Evolutionary conservation across 108 stramenopile species (phyloP).

Genomic region (Conticribra weissflogii): DNA sequence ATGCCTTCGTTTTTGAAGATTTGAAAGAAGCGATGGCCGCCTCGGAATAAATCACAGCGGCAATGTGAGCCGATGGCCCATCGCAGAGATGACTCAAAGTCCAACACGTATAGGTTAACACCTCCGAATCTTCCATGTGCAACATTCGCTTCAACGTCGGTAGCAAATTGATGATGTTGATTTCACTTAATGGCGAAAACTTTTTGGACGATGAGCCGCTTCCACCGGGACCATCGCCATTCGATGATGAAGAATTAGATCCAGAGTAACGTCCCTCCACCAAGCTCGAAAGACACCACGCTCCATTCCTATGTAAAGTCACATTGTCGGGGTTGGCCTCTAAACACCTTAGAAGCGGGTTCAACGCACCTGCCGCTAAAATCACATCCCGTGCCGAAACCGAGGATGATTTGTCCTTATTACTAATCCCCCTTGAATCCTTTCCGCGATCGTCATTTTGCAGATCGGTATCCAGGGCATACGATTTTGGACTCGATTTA

Average conservation of each 20-base stretch:
- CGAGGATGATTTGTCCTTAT: constrained; percentile 28
- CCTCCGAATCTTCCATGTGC: constrained; percentile 84
- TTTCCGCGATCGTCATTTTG: neutral
- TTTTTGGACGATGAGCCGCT: constrained; percentile 35
- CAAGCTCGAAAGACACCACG: constrained; percentile 80
- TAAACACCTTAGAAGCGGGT: constrained; percentile 69
- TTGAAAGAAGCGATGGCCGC: neutral
- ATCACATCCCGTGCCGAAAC: constrained; percentile 82
- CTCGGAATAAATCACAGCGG: constrained; percentile 81
- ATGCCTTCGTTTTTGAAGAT: constrained; percentile 48
- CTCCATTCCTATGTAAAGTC: constrained; percentile 75
- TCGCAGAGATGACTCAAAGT: constrained; percentile 95
- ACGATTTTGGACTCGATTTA: too few species aligned
- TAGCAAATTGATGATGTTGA: constrained; percentile 80
- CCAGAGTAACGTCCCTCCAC: constrained; percentile 58
- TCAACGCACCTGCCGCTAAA: constrained; percentile 82
- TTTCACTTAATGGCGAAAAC: constrained; percentile 69
- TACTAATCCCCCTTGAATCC: neutral
- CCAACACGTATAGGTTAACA: constrained; percentile 94
- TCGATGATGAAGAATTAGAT: constrained; percentile 10
- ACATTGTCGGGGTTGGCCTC: constrained; percentile 65
- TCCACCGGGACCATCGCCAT: constrained; percentile 19
- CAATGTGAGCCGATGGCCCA: constrained; percentile 91
- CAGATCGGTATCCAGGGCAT: neutral
- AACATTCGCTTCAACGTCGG: constrained; percentile 86